These are phyloP conservation scores for Zygosaccharomyces gambellarensis DNA, from an alignment of 805 yeast species.

Conservation along the genomic window DNA sequence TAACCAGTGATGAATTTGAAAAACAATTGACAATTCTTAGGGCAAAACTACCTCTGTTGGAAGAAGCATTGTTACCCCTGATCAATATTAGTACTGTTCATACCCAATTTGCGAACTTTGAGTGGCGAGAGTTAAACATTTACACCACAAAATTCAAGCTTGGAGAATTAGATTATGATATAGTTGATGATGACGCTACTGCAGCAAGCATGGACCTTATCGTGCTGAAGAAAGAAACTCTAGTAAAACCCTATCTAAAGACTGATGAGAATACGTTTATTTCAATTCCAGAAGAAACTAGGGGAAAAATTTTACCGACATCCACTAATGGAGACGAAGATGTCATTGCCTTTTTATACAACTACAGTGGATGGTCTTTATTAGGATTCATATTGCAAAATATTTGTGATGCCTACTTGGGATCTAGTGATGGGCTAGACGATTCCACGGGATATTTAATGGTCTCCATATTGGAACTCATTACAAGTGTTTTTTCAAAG, in stretches of 20 bases:
- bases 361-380: conserved; percentile 82
- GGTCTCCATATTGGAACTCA: conserved; percentile 46
- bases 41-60: conserved; percentile 67
- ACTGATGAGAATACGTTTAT: conserved; percentile 41
- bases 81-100: conserved; percentile 57
- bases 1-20: conserved; percentile 34
- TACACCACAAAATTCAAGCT: conserved; percentile 49
- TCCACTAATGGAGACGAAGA: conserved; percentile 29
- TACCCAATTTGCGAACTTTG: conserved; percentile 61
- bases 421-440: conserved; percentile 32
- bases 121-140: conserved; percentile 53
- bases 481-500: conserved; percentile 44
- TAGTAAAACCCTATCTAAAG: conserved; percentile 56
- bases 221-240: conserved; percentile 43
- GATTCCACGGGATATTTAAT: conserved; percentile 38
- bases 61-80: conserved; percentile 51
- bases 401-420: conserved; percentile 32
- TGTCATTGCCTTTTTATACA: conserved; percentile 61
- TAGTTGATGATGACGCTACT: conserved; percentile 34
- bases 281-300: conserved; percentile 52
- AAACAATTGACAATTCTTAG: conserved; percentile 42
- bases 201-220: conserved; percentile 42
- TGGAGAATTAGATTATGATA: conserved; percentile 41
- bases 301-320: conserved; percentile 64
- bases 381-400: conserved; percentile 75